phyloP scores from a whole-genome alignment of 2,329 filamentous ascomycete species.

The Calycina marina region DNA sequence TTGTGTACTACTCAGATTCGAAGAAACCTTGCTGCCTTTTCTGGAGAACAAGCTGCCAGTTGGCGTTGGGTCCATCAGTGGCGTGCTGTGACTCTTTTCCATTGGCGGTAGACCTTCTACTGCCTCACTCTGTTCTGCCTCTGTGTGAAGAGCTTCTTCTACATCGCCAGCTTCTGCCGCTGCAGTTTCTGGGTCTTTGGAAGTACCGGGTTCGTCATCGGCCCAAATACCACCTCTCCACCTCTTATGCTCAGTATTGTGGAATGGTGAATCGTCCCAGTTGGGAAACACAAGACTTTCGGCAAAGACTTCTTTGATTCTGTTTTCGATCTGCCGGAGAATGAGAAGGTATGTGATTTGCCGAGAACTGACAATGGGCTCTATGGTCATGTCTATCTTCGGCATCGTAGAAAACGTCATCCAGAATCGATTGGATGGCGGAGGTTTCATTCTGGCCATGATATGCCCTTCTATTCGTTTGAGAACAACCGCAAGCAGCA shows the following conservation, averaged over 20 bases:
- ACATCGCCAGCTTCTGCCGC: conserved; percentile 32
- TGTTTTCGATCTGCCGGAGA: conserved; percentile 81
- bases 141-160: conserved; percentile 24
- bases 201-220: conserved; percentile 31
- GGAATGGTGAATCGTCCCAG: conserved; percentile 93
- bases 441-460: conserved; percentile 78
- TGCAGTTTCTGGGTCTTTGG: conserved; percentile 24
- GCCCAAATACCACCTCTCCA: conserved; percentile 78
- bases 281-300: conserved; percentile 87
- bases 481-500: conserved; percentile 73
- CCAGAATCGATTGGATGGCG: conserved; percentile 94
- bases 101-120: conserved; percentile 27
- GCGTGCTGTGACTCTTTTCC: conserved; percentile 41
- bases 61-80: conserved; percentile 27
- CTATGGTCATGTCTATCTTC: conserved; percentile 84
- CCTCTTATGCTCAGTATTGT: conserved; percentile 60
- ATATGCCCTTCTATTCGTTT: conserved; percentile 77
- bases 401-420: conserved; percentile 88
- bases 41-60: conserved; percentile 35
- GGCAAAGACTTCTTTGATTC: conserved; percentile 84
- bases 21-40: conserved; percentile 24
- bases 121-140: conserved; percentile 24
- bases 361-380: conserved; percentile 86
- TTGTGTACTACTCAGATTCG: conserved; percentile 16
- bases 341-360: conserved; percentile 94